phyloP scores from a whole-genome alignment of 495 filamentous ascomycete species.

The Penicillium canescens region DNA sequence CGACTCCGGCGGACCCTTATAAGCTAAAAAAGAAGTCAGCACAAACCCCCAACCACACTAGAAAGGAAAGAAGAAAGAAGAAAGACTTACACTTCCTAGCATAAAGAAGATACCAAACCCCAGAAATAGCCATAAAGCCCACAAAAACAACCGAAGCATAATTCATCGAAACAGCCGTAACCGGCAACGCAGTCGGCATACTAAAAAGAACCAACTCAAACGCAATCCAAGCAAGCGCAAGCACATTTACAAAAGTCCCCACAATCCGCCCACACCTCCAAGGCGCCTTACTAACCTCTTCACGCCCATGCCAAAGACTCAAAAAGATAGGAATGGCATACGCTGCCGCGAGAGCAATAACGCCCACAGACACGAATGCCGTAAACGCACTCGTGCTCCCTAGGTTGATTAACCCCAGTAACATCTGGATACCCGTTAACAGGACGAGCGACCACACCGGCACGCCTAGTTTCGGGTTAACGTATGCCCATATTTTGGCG shows the following conservation, averaged over 20 bases:
- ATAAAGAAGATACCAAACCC: conserved; percentile 46
- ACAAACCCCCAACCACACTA: background rate
- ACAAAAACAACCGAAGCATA: conserved; percentile 66
- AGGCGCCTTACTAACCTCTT: conserved; percentile 50
- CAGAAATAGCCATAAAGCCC: conserved; percentile 47
- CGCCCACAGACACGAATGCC: conserved; percentile 63
- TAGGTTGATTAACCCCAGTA: conserved; percentile 65
- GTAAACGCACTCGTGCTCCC: conserved; percentile 60
- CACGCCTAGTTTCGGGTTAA: conserved; percentile 29
- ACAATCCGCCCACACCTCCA: conserved; percentile 56
- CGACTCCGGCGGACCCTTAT: conserved; percentile 48
- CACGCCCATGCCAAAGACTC: conserved; percentile 51
- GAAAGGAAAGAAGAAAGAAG: conserved; percentile 6
- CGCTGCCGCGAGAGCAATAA: conserved; percentile 57
- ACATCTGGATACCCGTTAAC: conserved; percentile 41
- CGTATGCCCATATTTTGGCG: conserved; percentile 32
- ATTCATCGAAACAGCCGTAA: conserved; percentile 53
- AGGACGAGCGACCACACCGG: conserved; percentile 40
- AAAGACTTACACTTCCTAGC: conserved; percentile 43
- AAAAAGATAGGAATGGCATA: conserved; percentile 60
- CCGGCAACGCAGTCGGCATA: conserved; percentile 52
- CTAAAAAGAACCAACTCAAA: conserved; percentile 61
- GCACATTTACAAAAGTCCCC: conserved; percentile 56
- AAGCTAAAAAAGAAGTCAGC: conserved; percentile 27
- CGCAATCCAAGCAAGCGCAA: conserved; percentile 59